These are phyloP conservation scores for Epichloe sylvatica DNA, from an alignment of 2,329 filamentous ascomycete species.

Conservation along the genomic window DNA sequence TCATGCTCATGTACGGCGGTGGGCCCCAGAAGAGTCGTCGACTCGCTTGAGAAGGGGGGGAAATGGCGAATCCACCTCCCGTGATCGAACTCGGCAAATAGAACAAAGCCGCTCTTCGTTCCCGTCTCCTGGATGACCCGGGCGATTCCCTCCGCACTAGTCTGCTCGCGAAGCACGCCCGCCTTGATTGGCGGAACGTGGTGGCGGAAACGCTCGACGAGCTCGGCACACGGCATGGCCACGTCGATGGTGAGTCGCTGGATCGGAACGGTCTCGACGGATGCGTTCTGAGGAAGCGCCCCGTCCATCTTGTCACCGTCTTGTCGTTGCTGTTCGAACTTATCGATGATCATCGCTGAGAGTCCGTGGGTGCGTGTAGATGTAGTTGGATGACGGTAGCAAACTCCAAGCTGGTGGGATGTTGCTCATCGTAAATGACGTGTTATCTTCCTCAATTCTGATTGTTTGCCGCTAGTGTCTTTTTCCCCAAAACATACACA, in stretches of 20 bases:
- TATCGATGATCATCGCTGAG: too few species aligned
- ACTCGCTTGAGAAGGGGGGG: background rate
- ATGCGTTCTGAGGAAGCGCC: background rate
- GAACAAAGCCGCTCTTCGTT: background rate
- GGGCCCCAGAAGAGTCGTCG: background rate
- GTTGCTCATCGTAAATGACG: background rate
- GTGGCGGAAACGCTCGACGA: background rate
- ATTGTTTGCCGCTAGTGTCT: too few species aligned
- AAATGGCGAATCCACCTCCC: constrained; percentile 2
- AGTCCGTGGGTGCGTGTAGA: background rate
- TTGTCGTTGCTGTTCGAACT: too few species aligned
- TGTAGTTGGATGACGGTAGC: background rate
- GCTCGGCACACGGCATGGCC: background rate
- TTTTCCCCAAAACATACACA: too few species aligned
- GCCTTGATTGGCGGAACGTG: background rate
- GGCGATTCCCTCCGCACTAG: background rate
- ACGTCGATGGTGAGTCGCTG: constrained; percentile 1
- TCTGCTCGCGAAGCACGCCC: background rate
- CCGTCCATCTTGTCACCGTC: background rate
- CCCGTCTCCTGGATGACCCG: background rate
- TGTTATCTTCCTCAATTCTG: background rate
- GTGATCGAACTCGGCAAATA: constrained; percentile 4
- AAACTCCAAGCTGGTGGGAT: background rate
- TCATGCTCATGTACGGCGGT: background rate
- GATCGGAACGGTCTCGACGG: constrained; percentile 1